A percentile compares a stretch with the other conserved stretches of the same genome.
These are phyloP conservation scores for Amphirosellinia nigrospora DNA, from an alignment of 495 filamentous ascomycete genomes.

Conservation along the genomic window DNA sequence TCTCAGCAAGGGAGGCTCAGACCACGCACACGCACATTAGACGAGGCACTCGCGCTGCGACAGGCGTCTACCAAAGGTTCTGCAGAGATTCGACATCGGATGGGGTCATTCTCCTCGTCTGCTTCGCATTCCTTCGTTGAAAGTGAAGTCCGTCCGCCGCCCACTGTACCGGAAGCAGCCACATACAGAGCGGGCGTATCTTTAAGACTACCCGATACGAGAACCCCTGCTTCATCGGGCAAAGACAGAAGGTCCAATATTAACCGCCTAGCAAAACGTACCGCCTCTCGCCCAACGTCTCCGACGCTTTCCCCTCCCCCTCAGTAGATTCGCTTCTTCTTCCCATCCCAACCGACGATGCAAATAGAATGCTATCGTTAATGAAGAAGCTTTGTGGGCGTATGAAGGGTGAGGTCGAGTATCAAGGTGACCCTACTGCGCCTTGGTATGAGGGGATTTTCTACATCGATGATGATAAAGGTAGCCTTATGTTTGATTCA, in stretches of 20 bases:
- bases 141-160: slow-evolving; percentile 43
- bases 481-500: slow-evolving; percentile 67
- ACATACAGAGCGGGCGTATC: slow-evolving; percentile 41
- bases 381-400: slow-evolving; percentile 72
- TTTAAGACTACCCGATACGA: slow-evolving; percentile 46
- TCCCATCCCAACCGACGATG: slow-evolving; percentile 65
- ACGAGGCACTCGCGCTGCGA: slow-evolving; percentile 51
- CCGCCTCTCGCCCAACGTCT: slow-evolving; percentile 55
- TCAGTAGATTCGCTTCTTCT: slow-evolving; percentile 60
- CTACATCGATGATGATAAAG: slow-evolving; percentile 70
- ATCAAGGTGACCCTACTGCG: slow-evolving; percentile 59
- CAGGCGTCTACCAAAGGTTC: slow-evolving; percentile 44
- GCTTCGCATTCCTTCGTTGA: slow-evolving; percentile 48
- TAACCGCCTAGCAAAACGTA: slow-evolving; percentile 56
- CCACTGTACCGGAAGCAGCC: slow-evolving; percentile 46
- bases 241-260: slow-evolving; percentile 53
- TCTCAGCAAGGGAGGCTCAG: slow-evolving; percentile 41
- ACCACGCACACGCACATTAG: slow-evolving; percentile 60
- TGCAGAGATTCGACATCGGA: slow-evolving; percentile 52
- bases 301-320: slow-evolving; percentile 53
- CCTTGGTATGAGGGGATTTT: slow-evolving; percentile 67
- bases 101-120: slow-evolving; percentile 56
- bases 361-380: slow-evolving; percentile 66
- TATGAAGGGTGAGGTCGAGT: slow-evolving; percentile 74
- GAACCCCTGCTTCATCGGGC: slow-evolving; percentile 40